phyloP scores from a whole-genome alignment of 768 basidiomycete species.

The Trametes cubensis region DNA sequence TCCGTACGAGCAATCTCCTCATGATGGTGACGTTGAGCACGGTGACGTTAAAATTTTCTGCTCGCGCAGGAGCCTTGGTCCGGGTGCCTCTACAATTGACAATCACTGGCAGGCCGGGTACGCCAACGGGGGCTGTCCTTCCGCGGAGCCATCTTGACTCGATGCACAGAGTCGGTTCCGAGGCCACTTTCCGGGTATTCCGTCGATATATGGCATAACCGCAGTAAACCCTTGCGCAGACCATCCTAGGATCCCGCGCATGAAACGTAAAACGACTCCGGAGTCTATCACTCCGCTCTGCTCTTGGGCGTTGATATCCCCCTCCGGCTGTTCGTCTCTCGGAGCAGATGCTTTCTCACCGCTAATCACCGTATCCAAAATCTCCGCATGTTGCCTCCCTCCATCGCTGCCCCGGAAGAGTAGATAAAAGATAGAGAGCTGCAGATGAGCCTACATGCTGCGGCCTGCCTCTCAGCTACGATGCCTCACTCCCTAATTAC shows the following conservation, averaged over 20 bases:
- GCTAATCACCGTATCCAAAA: constrained; percentile 15
- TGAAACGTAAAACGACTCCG: constrained; percentile 20
- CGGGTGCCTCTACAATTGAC: no score
- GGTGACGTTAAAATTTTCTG: no score
- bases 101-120: no score
- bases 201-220: background rate
- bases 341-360: constrained; percentile 1
- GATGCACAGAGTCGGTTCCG: background rate
- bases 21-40: no score
- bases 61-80: no score
- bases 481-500: constrained; percentile 58
- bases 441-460: no score
- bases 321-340: constrained; percentile 2
- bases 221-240: background rate
- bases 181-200: background rate
- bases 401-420: background rate
- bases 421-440: background rate
- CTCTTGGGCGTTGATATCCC: constrained; percentile 12
- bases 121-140: no score
- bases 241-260: background rate
- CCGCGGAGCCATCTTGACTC: background rate
- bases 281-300: constrained; percentile 13
- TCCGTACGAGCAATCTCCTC: no score
- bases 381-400: constrained; percentile 1
- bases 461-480: background rate